Evolutionary conservation across 2,329 filamentous ascomycete genomes (phyloP), one percentile per base, ranked within the genome.

Genomic region (Pyrenophora seminiperda): DNA sequence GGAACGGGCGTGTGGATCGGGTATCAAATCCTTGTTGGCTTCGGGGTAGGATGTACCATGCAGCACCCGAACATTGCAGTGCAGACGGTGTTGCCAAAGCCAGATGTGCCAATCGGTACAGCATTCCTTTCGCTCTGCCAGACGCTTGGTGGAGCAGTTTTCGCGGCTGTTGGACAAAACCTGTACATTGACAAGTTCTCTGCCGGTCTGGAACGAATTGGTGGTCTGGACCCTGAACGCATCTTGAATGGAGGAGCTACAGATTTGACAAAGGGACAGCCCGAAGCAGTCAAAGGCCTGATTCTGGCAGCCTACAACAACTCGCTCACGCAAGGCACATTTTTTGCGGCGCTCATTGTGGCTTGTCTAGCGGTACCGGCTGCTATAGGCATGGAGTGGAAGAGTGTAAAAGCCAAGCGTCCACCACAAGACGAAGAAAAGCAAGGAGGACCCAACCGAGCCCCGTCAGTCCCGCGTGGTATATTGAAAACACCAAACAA

Each of bases 301-400:
- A 62, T 71, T 1, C 41, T 70, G 1, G 43, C 54, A 38, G 67
- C 67, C 1, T 72, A 72, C 53, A 72, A 68, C 41, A 30, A 58
- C 5, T 59, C 63, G 10, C 33, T 72, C 5, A 69, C 59, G 19
- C 45, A 68, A 14, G 68, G 67, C 1, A 66, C 80, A 0, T 90
- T 87, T 62, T 79, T 82, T 46, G 81, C 88, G 5, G 79, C 78
- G 3, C 72, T 86, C 7, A 79, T 81, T 5, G 74, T 87, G 62
- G 76, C 80, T 1, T 78, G 76, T 20, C 57, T 86, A 3, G 77
- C 77, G 2, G 71, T 87, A 9, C 47, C 86, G 3, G 84, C 81
- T 0, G 76, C 79, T 0, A 53, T 79, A 1, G 70, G 73, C 1
- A 80, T 89, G 71, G 83, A 88, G 69, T 89, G 85, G 85, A 79